Base-by-base conservation (phyloP, 164 flowering plant species). In the Annona cherimola region DNA sequence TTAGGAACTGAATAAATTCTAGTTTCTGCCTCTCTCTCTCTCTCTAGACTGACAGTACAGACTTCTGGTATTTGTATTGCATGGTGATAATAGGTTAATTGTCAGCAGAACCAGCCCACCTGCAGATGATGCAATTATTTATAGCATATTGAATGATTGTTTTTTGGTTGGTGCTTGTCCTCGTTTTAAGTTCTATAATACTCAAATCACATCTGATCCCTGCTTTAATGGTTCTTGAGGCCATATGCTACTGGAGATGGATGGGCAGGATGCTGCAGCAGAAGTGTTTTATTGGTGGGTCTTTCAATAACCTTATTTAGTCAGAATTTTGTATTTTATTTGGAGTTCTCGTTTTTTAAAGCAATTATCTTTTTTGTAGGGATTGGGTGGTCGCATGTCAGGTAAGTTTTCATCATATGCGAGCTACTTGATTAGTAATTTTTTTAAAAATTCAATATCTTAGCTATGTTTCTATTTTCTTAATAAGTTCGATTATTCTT, bases 171-270 rank as follows among this genome's bases (percentile, higher is more conserved):
- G 35, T 26, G 35, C 35, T 26, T 26, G 35, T 26, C 35, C 35
- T 26, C 1, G 35, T 26, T 26, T 26, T 26, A 16, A 40, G 9
- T 20, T 61, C 12, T 69, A 39, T 69, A 46, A 61, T 44, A 69
- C 79, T 77, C 72, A 55, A 67, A 50, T 80, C 76, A 54, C 79
- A 71, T 87, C 86, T 89, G 85, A 84, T 85, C 84, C 84, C 76
- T 86, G 83, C 76, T 81, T 79, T 82, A 78, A 78, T 82, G 76
- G 79, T 83, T 80, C 76, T 86, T 87, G 91, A 87, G 93, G 92
- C 85, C 78, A 70, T 81, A 35, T 76, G 80, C 84, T 74, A 26
- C 69, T 66, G 88, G 90, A 77, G 86, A 76, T 79, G 75, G 74
- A 72, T 66, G 72, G 83, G 14, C 42, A 45, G 68, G 45, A 3